Evolutionary conservation across 345 rosid genomes (phyloP), one percentile per base, ranked within the genome.

Genomic region (Gynandropsis gynandra): DNA sequence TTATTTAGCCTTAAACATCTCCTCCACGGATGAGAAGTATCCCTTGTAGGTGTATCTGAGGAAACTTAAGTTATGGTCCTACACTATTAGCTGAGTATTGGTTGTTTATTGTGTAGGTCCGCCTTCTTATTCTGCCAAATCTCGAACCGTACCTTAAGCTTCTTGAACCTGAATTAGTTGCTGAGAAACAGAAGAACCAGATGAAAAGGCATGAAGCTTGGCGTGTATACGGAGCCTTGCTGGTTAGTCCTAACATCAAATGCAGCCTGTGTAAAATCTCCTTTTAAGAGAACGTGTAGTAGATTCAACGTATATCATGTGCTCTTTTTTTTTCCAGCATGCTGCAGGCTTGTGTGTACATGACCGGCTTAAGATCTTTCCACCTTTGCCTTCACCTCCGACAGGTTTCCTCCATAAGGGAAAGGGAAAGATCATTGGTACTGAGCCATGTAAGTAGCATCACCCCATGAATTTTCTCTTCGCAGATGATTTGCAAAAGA

Each of bases 161-260:
- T 74, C 94, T 87, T 47, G 88, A 92, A 78, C 89, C 95, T 10
- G 97, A 87, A 70, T 67, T 85, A 81, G 71, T 79, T 59, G 82
- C 76, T 58, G 95, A 87, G 69, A 80, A 62, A 72, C 95, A 85
- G 63, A 85, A 79, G 72, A 92, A 87, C 66, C 90, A 75, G 74
- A 63, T 80, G 66, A 87, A 92, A 80, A 81, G 85, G 72, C 75
- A 76, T 52, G 97, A 92, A 73, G 97, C 95, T 49, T 85, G 97
- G 95, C 94, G 73, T 42, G 86, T 92, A 43, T 87, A 85, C 71
- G 90, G 88, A 59, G 95, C 93, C 29, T 63, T 87, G 64, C 56
- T 82, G 82, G 96, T 87, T 60, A 76, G 82, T 72, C 16, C 12
- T 42, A 43, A 21, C 63, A 20, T 9, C 16, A 39, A 39, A 3